A percentile compares a stretch with the other conserved stretches of the same genome.
phyloP scores from a whole-genome alignment of 208 protist genomes.

The Novymonas esmeraldas region DNA sequence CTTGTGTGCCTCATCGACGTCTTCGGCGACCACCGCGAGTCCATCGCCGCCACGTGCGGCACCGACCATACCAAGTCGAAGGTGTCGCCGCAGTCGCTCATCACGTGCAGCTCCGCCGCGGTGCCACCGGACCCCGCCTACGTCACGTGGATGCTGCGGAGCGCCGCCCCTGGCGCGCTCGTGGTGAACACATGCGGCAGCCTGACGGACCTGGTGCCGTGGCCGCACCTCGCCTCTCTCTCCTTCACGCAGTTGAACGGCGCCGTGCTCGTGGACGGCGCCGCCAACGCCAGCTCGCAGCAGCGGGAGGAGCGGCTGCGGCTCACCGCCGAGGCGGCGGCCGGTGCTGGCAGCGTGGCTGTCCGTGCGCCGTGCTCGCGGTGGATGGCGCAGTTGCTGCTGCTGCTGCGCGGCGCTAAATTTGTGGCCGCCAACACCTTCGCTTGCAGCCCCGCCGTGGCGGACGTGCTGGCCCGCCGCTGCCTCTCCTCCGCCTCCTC shows the following conservation, averaged over 20 bases:
- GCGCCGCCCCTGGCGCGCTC: conserved; percentile 10
- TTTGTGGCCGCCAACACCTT: conserved; percentile 53
- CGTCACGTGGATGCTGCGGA: conserved; percentile 44
- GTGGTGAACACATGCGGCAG: conserved; percentile 54
- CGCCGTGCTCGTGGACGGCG: conserved; percentile 40
- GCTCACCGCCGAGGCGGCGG: conserved; percentile 10
- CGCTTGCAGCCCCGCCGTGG: conserved; percentile 38
- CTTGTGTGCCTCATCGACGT: conserved; percentile 62
- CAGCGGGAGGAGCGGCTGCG: conserved; percentile 62
- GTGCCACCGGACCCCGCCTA: conserved; percentile 42
- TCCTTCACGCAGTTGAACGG: conserved; percentile 53
- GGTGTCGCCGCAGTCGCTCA: conserved; percentile 35
- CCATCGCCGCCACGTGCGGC: conserved; percentile 36
- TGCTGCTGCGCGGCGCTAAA: conserved; percentile 69
- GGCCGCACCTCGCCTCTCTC: conserved; percentile 40
- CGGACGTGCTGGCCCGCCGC: conserved; percentile 46
- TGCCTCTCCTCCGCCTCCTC: conserved; percentile 33
- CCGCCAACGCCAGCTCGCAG: conserved; percentile 47
- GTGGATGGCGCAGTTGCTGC: conserved; percentile 55
- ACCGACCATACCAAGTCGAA: conserved; percentile 33
- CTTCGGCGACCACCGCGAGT: conserved; percentile 57
- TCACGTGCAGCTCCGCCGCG: conserved; percentile 38
- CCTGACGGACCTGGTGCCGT: conserved; percentile 40
- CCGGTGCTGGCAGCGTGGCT: background rate
- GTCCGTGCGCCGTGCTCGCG: conserved; percentile 20